Conservation (phyloP, 2,329 filamentous ascomycete species). For the Talaromyces funiculosus region DNA sequence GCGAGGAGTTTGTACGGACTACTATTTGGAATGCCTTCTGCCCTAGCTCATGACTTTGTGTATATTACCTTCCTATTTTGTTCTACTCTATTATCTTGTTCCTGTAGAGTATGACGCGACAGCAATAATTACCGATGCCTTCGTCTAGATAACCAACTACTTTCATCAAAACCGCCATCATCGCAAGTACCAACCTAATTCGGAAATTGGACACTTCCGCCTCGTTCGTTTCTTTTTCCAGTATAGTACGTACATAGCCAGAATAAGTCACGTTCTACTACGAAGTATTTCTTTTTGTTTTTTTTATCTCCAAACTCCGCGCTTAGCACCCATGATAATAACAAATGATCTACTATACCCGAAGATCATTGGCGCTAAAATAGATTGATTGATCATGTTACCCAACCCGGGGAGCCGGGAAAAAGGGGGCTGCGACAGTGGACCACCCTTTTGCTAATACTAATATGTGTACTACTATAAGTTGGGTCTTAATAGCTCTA, state of each 20-base stretch:
- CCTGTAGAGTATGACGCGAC: too few species aligned
- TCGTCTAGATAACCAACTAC: too few species aligned
- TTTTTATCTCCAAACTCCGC: not conserved
- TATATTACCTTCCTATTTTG: not conserved
- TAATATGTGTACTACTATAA: not conserved
- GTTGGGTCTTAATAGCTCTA: too few species aligned
- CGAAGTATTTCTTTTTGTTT: too few species aligned
- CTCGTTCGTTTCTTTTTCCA: not conserved
- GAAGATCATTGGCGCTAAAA: not conserved
- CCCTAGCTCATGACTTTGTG: not conserved
- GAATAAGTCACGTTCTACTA: not conserved
- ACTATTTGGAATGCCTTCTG: not conserved
- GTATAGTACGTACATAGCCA: not conserved
- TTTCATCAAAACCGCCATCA: not conserved
- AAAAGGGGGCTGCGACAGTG: not conserved
- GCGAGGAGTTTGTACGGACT: not conserved
- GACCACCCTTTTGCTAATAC: not conserved
- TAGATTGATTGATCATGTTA: slow-evolving; percentile 1
- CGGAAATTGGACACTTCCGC: not conserved
- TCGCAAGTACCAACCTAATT: slow-evolving; percentile 8
- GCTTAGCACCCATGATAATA: slow-evolving; percentile 3
- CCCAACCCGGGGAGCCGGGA: slow-evolving; percentile 1
- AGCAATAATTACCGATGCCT: not conserved
- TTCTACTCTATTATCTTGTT: not conserved
- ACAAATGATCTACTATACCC: not conserved